A percentile compares a stretch with the other conserved stretches of the same genome.
Conservation (phyloP, 495 filamentous ascomycete genomes). For the Friedmanniomyces simplex region DNA sequence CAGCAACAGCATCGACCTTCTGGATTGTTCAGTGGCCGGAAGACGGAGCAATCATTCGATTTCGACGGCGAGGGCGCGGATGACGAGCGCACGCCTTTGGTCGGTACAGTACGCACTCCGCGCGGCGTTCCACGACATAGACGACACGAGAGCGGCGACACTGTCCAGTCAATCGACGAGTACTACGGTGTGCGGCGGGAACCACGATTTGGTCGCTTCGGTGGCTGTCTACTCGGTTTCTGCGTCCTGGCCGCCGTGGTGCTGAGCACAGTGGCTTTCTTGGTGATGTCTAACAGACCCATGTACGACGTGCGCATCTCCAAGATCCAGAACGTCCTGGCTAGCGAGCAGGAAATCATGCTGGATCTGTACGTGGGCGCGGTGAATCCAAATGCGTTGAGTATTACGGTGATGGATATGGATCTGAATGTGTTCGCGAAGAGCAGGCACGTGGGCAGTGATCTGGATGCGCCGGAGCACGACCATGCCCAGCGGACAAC, state of each 20-base stretch:
- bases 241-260: conserved; percentile 66
- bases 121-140: conserved; percentile 45
- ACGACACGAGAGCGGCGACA: conserved; percentile 43
- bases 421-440: conserved; percentile 91
- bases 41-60: conserved; percentile 45
- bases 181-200: conserved; percentile 55
- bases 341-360: conserved; percentile 92
- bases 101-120: conserved; percentile 52
- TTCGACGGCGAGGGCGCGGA: conserved; percentile 70
- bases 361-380: conserved; percentile 82
- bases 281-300: conserved; percentile 84
- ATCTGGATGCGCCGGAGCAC: conserved; percentile 46
- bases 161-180: conserved; percentile 63
- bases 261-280: conserved; percentile 70
- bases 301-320: conserved; percentile 64
- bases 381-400: conserved; percentile 82
- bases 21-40: conserved; percentile 12
- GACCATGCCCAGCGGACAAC: not conserved
- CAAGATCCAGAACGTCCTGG: conserved; percentile 77
- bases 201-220: conserved; percentile 57
- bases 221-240: conserved; percentile 65
- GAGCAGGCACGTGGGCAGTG: conserved; percentile 70
- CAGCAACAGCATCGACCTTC: conserved; percentile 26
- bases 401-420: conserved; percentile 69
- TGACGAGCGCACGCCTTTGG: conserved; percentile 80